Percentiles rank a stretch among this genome's conserved stretches.
Evolutionary conservation across 495 filamentous ascomycete genomes (phyloP).

Genomic region (Penicillium salamii): DNA sequence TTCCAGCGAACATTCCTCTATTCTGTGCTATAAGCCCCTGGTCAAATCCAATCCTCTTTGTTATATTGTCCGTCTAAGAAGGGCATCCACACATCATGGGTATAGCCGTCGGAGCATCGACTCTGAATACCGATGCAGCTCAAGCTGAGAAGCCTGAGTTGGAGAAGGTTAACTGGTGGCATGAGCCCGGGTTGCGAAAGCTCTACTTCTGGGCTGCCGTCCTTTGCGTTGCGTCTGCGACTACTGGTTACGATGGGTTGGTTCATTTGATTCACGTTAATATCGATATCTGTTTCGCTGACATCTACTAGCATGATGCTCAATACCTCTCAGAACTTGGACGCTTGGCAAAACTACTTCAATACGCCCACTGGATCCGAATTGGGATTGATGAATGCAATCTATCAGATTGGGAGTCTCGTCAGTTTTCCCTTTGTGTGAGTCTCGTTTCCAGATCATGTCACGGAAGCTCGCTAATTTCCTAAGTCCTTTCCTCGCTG

Average conservation of each 20-base stretch:
- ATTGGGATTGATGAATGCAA: constrained; percentile 60
- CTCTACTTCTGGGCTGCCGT: constrained; percentile 55
- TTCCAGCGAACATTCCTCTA: not conserved
- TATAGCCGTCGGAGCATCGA: constrained; percentile 9
- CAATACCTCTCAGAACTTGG: constrained; percentile 24
- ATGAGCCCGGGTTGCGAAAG: constrained; percentile 56
- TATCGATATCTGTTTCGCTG: not conserved
- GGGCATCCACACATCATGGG: constrained; percentile 8
- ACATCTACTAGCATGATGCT: constrained; percentile 24
- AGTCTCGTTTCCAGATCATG: constrained; percentile 10
- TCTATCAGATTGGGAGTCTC: constrained; percentile 64
- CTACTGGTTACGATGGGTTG: constrained; percentile 62
- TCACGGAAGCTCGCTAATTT: not conserved
- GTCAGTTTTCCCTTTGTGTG: constrained; percentile 61
- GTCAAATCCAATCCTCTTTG: not conserved
- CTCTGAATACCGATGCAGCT: constrained; percentile 27
- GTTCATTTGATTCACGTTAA: not conserved
- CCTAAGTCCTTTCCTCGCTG: constrained; percentile 49
- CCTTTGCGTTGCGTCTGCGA: constrained; percentile 61
- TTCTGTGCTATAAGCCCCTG: too few relatives aligned
- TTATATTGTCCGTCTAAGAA: not conserved
- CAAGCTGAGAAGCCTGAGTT: constrained; percentile 53
- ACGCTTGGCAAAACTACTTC: constrained; percentile 25
- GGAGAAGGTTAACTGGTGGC: constrained; percentile 57
- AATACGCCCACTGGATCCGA: constrained; percentile 45